Percentiles rank a stretch among this genome's conserved stretches.
Evolutionary conservation across 2,329 filamentous ascomycete genomes (phyloP).

Genomic region (Trichophaea hybrida): DNA sequence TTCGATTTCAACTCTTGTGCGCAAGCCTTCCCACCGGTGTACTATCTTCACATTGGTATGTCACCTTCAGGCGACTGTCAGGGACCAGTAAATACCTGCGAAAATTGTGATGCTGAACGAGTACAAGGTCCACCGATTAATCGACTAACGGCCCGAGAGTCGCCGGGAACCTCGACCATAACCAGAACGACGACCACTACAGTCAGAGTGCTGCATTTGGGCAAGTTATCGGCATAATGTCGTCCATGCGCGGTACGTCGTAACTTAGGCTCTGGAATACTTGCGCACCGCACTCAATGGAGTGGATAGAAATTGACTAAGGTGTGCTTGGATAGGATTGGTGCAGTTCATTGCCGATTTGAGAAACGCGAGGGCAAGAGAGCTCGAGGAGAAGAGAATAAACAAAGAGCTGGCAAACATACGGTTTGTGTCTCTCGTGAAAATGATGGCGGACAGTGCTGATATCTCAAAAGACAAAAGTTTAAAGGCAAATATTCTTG

Average conservation of each 20-base stretch:
- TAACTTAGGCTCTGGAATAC: not conserved
- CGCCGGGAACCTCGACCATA: no score
- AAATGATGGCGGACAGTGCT: conserved; percentile 17
- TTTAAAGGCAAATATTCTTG: conserved; percentile 54
- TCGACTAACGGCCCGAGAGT: no score
- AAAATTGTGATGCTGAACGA: no score
- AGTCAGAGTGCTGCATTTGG: no score
- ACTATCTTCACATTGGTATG: no score
- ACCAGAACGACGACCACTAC: no score
- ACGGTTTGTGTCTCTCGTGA: conserved; percentile 39
- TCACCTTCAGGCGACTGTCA: no score
- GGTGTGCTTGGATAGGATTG: conserved; percentile 42
- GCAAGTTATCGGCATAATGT: conserved; percentile 18
- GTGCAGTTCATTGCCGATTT: conserved; percentile 98
- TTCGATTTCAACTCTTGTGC: no score
- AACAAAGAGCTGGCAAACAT: conserved; percentile 99
- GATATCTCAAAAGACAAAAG: conserved; percentile 51
- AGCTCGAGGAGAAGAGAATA: conserved; percentile 96
- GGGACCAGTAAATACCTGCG: no score
- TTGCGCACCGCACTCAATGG: not conserved
- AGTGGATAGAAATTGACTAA: not conserved
- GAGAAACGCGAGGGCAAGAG: conserved; percentile 82
- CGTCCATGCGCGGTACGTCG: conserved; percentile 28
- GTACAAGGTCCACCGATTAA: no score
- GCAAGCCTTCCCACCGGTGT: no score